These are phyloP conservation scores for Eucalyptus sideroxylon DNA, from an alignment of 345 rosid species.

Conservation along the genomic window DNA sequence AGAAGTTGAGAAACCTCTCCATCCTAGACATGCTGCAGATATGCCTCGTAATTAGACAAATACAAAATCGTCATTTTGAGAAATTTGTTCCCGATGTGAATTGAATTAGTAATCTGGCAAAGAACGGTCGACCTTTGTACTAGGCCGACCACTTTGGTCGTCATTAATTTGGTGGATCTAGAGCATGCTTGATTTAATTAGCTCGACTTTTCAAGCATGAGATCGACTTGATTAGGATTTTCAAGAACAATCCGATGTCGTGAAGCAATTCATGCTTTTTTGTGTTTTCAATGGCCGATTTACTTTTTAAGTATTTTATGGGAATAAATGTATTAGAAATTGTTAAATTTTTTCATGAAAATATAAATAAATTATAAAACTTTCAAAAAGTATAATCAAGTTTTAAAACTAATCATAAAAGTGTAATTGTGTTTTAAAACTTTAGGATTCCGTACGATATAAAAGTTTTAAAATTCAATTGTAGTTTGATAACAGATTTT, in stretches of 20 bases:
- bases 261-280: not conserved
- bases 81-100: not conserved
- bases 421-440: accelerated
- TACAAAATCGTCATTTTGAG: not conserved
- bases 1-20: not conserved
- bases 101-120: not conserved
- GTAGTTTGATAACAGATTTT: accelerated
- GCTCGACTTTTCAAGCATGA: not conserved
- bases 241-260: not conserved
- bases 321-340: too few relatives aligned
- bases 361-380: too few relatives aligned
- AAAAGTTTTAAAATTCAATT: too few relatives aligned
- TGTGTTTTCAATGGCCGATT: not conserved
- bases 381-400: too few relatives aligned
- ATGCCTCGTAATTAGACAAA: not conserved
- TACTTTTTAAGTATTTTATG: too few relatives aligned
- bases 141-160: too few relatives aligned
- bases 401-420: too few relatives aligned
- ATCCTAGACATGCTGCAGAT: not conserved
- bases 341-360: too few relatives aligned
- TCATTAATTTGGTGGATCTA: not conserved
- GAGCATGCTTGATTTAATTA: not conserved
- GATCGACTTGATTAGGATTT: not conserved
- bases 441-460: too few relatives aligned
- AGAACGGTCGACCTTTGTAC: not conserved